Percentiles rank a stretch among this genome's conserved stretches.
phyloP scores from a whole-genome alignment of 2,329 filamentous ascomycete genomes.

The Colletotrichum magnum region DNA sequence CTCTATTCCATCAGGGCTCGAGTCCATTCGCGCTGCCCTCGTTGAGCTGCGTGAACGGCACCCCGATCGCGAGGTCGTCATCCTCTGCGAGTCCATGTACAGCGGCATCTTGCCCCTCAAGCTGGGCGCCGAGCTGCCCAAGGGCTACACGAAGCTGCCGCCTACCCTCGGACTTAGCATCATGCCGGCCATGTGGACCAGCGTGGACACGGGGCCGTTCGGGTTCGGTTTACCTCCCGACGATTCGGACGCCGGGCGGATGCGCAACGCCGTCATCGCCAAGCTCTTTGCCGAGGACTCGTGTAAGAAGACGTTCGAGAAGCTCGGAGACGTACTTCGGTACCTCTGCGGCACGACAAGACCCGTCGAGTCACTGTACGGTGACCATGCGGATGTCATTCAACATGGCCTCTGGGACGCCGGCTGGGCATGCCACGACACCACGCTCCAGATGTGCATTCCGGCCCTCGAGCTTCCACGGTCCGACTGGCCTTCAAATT shows the following conservation, averaged over 20 bases:
- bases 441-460: constrained; percentile 53
- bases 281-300: constrained; percentile 10
- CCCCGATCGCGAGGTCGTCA: constrained; percentile 54
- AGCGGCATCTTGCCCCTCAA: constrained; percentile 54
- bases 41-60: constrained; percentile 49
- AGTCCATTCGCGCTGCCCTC: constrained; percentile 45
- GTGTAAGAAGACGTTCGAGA: constrained; percentile 14
- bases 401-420: constrained; percentile 20
- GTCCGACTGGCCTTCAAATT: constrained; percentile 51
- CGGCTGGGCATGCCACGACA: constrained; percentile 14
- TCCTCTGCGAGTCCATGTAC: constrained; percentile 57
- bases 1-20: constrained; percentile 11
- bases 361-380: constrained; percentile 1
- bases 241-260: constrained; percentile 7
- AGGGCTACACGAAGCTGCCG: constrained; percentile 52
- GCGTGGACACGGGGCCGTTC: constrained; percentile 55
- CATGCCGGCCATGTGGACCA: constrained; percentile 52
- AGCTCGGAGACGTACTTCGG: constrained; percentile 5
- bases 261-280: constrained; percentile 15
- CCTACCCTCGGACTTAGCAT: constrained; percentile 56
- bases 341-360: constrained; percentile 11
- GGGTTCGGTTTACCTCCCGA: constrained; percentile 50
- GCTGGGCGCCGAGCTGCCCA: constrained; percentile 54
- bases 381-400: constrained; percentile 1
- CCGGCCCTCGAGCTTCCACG: constrained; percentile 56